Percentiles rank a stretch among this genome's conserved stretches.
Conservation (phyloP, 1,284 basidiomycete species). For the Sporisorium sorghi region DNA sequence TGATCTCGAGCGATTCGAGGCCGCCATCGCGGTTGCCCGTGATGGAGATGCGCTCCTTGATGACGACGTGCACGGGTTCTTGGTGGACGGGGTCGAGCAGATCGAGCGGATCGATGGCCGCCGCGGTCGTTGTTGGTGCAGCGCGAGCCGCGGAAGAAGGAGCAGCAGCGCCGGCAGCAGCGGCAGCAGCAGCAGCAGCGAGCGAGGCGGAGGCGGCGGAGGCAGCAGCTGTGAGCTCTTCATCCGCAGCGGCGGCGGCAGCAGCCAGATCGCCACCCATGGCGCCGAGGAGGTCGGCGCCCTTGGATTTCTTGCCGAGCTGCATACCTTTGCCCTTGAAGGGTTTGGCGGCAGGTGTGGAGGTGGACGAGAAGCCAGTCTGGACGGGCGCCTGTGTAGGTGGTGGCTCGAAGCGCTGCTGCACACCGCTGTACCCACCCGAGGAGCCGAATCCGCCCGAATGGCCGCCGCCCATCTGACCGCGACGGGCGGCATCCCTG, state of each 20-base stretch:
- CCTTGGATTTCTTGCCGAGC: constrained; percentile 92
- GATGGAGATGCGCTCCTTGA: constrained; percentile 85
- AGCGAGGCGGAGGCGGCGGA: constrained; percentile 69
- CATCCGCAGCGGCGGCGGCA: constrained; percentile 70
- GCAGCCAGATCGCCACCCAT: constrained; percentile 74
- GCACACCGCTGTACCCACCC: constrained; percentile 34
- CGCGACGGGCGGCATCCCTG: constrained; percentile 71
- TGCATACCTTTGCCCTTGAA: constrained; percentile 99
- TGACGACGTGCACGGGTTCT: constrained; percentile 84
- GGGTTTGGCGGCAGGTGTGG: constrained; percentile 72
- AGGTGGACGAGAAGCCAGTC: constrained; percentile 49
- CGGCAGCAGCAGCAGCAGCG: constrained; percentile 33
- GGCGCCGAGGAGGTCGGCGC: constrained; percentile 85
- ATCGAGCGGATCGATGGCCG: constrained; percentile 57
- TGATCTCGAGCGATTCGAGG: constrained; percentile 86
- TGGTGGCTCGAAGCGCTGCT: constrained; percentile 57
- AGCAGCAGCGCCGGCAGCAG: background rate
- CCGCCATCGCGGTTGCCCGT: constrained; percentile 90
- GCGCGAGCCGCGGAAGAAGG: constrained; percentile 44
- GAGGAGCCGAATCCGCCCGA: constrained; percentile 48
- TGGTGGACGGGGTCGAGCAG: constrained; percentile 79
- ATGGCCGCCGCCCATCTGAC: constrained; percentile 48
- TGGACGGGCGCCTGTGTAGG: constrained; percentile 57
- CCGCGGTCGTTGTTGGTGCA: constrained; percentile 71
- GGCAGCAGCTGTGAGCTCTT: constrained; percentile 70